These are phyloP conservation scores for Acer campestre DNA, from an alignment of 345 rosid genomes.

Conservation along the genomic window DNA sequence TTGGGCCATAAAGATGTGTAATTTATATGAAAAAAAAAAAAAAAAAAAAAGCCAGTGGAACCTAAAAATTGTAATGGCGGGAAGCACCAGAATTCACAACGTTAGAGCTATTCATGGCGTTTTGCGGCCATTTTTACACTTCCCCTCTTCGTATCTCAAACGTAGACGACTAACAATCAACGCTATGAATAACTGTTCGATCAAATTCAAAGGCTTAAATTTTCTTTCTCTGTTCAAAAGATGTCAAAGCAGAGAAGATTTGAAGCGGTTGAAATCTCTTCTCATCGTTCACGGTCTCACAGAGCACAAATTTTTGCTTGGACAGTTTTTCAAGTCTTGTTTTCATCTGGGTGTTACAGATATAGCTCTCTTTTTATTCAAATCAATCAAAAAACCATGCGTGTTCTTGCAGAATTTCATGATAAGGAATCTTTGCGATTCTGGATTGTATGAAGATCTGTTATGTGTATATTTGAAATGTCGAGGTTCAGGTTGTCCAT, in stretches of 20 bases:
- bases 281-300: constrained; percentile 35
- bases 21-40: too few species aligned
- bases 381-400: constrained; percentile 17
- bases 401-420: constrained; percentile 37
- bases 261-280: constrained; percentile 39
- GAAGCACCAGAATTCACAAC: not conserved
- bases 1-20: too few species aligned
- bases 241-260: constrained; percentile 25
- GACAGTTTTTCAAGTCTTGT: constrained; percentile 39
- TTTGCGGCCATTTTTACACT: not conserved
- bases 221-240: constrained; percentile 22
- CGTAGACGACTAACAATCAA: not conserved
- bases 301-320: constrained; percentile 12
- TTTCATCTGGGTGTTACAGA: constrained; percentile 35
- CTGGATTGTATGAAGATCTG: constrained; percentile 38
- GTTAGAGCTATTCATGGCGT: not conserved
- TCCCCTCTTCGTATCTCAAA: not conserved
- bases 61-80: constrained; percentile 7
- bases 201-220: not conserved
- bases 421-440: constrained; percentile 38
- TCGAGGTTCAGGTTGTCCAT: constrained; percentile 32
- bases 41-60: too few species aligned
- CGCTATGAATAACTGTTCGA: not conserved
- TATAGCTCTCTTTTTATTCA: constrained; percentile 43
- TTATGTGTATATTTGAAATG: constrained; percentile 34